Evolutionary conservation across 106 monocot genomes (phyloP), one percentile per base, ranked within the genome.

Genomic region (Dactylorhiza incarnata): DNA sequence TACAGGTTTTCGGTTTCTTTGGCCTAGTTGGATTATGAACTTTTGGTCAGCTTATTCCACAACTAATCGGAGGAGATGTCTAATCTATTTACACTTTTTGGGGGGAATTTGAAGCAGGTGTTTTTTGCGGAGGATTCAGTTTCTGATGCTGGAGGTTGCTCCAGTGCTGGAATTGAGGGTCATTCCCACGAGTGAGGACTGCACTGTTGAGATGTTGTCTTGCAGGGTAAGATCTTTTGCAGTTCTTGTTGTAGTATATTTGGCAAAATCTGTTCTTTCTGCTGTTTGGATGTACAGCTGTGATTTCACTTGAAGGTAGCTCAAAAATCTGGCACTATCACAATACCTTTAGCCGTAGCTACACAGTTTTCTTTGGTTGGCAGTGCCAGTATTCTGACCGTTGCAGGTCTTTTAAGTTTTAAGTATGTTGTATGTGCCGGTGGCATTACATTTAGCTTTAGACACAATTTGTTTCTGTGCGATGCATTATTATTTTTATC

Each of bases 131-230:
- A 82, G 68, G 58, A 80, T 96, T 45, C 73, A 79, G 45, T 82
- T 96, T 48, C 58, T 96, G 46, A 82, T 82, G 9, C 83, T 89
- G 59, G 85, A 89, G 75, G 88, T 90, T 9, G 76, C 85, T 7
- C 95, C 95, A 23, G 89, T 92, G 55, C 7, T 87, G 10, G 90
- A 90, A 59, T 76, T 95, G 55, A 78, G 87, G 9, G 90, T 95
- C 37, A 80, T 70, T 24, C 80, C 83, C 1, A 87, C 90, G 11
- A 73, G 70, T 6, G 75, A 82, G 4, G 86, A 89, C 73, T 95
- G 95, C 82, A 89, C 82, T 0, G 88, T 95, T 25, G 95, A 95
- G 78, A 82, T 95, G 88, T 58, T 95, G 52, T 92, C 92, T 6
- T 95, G 95, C 90, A 89, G 77, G 91, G 95, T 89, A 51, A 78